Base-by-base conservation (phyloP, 331 rosid species). In the Phaseolus coccineus region DNA sequence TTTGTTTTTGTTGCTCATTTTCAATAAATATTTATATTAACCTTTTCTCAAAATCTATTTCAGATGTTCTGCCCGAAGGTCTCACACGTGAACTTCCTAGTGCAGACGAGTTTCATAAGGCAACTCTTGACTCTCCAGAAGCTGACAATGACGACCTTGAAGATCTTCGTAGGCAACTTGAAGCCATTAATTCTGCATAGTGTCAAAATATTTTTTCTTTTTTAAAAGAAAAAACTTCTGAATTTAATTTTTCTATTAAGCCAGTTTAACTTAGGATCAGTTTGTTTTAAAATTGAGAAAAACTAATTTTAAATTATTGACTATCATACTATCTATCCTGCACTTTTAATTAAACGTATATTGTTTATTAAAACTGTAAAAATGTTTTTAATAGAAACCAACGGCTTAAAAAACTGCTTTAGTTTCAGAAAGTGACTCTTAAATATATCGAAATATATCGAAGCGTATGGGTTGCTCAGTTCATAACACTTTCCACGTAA, bases 161-260 rank as follows among this genome's bases (percentile, higher is more conserved):
- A 27, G 96, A 88, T 40, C 93, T 93, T 30, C 85, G 90, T 28
- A 90, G 77, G 82, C 98, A 91, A 73, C 96, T 96, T 4, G 99
- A 96, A 14, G 96, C 94, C 71, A 87, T 96, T 19, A 93, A 91
- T 71, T 91, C 96, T 76, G 84, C 72, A 0, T 91, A 89, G 81
- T 59, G 77, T 28, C 28, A 27, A 16, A 28, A 55, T 48, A 19
- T 2, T 81, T 71, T 44, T 61, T 11, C 2, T 37, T 35, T 50
- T 11, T 22, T 28, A 12, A 40, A 5, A 5, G 19, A 30, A 35
- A 35, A 37, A 6, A 16, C 71, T 31, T n/a, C 55, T 28, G 44
- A 51, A 68, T 52, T 71, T 40, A 76, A 19, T 67, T 47, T 33
- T 80, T 71, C 59, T 31, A 58, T 46, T 40, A 39, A 51, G 30